Percentiles rank a stretch among this genome's conserved stretches.
phyloP scores from a whole-genome alignment of 2,329 filamentous ascomycete genomes.

The Ambrosiella cleistominuta region DNA sequence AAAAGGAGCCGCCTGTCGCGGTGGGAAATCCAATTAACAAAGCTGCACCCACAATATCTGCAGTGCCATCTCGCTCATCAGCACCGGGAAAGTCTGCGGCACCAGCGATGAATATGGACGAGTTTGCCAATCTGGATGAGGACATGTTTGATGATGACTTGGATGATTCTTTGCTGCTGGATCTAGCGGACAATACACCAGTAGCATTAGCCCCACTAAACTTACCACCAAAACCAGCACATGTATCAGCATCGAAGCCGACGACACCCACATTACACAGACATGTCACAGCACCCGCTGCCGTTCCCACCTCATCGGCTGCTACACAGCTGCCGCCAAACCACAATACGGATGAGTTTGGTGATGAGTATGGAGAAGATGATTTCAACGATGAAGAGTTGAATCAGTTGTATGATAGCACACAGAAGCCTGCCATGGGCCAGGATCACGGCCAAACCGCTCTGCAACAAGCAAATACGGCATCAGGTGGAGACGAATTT shows the following conservation, averaged over 20 bases:
- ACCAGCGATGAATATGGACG: background rate
- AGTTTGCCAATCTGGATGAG: conserved; percentile 13
- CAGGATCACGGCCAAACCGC: background rate
- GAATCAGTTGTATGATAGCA: conserved; percentile 19
- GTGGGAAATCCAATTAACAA: background rate
- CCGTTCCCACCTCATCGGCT: background rate
- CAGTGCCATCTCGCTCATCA: background rate
- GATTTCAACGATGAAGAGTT: conserved; percentile 45
- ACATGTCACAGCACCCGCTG: background rate
- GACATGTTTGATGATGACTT: conserved; percentile 13
- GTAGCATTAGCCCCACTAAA: conserved; percentile 11
- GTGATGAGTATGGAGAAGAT: conserved; percentile 37
- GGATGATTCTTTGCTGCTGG: conserved; percentile 9
- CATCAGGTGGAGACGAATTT: conserved; percentile 9
- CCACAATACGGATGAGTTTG: background rate
- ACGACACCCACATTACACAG: background rate
- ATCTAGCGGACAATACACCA: conserved; percentile 2
- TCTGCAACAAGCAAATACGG: background rate
- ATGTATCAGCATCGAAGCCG: background rate
- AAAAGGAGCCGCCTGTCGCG: background rate
- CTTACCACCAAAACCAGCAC: background rate
- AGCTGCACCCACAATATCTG: background rate
- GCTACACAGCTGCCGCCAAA: background rate
- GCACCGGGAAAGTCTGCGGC: background rate
- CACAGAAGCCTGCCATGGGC: conserved; percentile 18